These are phyloP conservation scores for Sarocladiaceae sp. DNA, from an alignment of 2,329 filamentous ascomycete genomes.

Conservation along the genomic window DNA sequence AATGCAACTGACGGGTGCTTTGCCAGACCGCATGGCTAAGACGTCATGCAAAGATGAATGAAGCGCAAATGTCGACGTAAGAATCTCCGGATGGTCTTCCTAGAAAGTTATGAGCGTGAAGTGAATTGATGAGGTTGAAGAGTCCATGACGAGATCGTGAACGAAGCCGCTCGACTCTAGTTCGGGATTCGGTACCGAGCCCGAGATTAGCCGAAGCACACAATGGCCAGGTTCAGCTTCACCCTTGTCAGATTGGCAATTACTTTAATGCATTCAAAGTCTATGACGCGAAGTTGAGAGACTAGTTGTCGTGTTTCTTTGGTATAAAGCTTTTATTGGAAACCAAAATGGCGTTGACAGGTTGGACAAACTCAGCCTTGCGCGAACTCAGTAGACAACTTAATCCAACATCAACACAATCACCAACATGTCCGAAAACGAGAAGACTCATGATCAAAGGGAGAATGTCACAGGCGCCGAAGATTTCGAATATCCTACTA, in stretches of 20 bases:
- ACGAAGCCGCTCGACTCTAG: neutral
- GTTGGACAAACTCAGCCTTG: too few relatives aligned
- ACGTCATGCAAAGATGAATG: slow-evolving; percentile 2
- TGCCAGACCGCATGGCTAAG: slow-evolving; percentile 15
- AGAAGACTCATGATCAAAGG: neutral
- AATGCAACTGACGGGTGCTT: slow-evolving; percentile 7
- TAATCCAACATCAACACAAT: too few relatives aligned
- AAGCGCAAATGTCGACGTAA: neutral
- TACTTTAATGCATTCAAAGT: too few relatives aligned
- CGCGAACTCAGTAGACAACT: too few relatives aligned
- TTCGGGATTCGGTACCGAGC: neutral
- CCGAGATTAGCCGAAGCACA: neutral
- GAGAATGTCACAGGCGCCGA: neutral
- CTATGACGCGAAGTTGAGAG: too few relatives aligned
- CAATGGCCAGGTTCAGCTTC: neutral
- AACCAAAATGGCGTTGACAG: too few relatives aligned
- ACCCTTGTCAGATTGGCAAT: too few relatives aligned
- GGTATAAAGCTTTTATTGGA: too few relatives aligned
- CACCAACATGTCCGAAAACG: neutral
- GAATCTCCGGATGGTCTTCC: neutral
- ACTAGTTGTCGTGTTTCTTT: too few relatives aligned
- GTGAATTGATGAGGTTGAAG: neutral
- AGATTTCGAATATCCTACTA: neutral
- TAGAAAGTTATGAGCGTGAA: neutral
- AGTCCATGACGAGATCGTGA: neutral